A percentile compares a stretch with the other conserved stretches of the same genome.
phyloP scores from a whole-genome alignment of 495 filamentous ascomycete genomes.

The Penicillium canescens region DNA sequence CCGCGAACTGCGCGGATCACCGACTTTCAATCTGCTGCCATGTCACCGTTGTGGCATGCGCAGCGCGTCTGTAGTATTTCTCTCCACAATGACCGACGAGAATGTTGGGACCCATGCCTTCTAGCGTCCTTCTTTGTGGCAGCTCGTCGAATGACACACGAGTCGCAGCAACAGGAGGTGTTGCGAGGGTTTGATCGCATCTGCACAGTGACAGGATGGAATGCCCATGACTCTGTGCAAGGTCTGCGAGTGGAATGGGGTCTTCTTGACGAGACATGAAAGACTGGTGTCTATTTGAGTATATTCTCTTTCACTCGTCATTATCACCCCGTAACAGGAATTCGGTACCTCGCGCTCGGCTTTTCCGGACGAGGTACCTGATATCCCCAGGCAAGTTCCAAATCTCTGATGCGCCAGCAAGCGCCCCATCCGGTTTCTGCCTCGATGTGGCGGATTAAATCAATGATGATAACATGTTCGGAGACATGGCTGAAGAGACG shows the following conservation, averaged over 20 bases:
- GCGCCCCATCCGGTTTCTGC: conserved; percentile 46
- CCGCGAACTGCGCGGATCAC: conserved; percentile 31
- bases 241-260: conserved; percentile 30
- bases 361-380: conserved; percentile 13
- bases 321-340: conserved; percentile 9
- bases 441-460: conserved; percentile 45
- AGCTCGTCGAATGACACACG: conserved; percentile 38
- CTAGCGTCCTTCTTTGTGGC: conserved; percentile 36
- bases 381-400: conserved; percentile 48
- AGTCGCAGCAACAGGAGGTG: conserved; percentile 35
- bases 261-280: conserved; percentile 21
- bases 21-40: conserved; percentile 16
- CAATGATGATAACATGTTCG: conserved; percentile 43
- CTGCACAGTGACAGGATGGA: conserved; percentile 33
- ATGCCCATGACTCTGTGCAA: conserved; percentile 17
- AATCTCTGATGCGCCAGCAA: conserved; percentile 46
- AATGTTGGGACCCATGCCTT: conserved; percentile 39
- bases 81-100: conserved; percentile 35
- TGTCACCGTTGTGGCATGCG: conserved; percentile 40
- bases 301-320: background rate
- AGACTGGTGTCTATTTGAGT: background rate
- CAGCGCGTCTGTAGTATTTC: conserved; percentile 39
- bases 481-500: conserved; percentile 43
- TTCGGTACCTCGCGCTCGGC: conserved; percentile 3
- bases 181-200: conserved; percentile 29